A percentile compares a stretch with the other conserved stretches of the same genome.
Evolutionary conservation across 345 rosid genomes (phyloP).

Genomic region (Hibiscus mutabilis): DNA sequence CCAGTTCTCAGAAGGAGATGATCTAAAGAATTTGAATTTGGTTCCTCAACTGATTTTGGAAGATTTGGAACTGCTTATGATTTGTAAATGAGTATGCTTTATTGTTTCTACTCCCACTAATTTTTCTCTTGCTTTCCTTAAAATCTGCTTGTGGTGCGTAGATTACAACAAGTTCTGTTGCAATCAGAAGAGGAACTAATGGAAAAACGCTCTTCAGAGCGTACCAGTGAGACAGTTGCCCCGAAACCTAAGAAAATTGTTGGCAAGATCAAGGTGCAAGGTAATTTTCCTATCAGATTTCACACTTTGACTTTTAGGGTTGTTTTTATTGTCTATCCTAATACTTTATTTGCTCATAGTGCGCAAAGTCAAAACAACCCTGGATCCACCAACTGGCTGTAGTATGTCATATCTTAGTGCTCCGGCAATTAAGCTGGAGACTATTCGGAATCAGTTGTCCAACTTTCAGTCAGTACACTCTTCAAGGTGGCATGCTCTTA

Average conservation of each 20-base stretch:
- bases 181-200: slow-evolving; percentile 90
- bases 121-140: slow-evolving; percentile 10
- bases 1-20: background rate
- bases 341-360: slow-evolving; percentile 38
- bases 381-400: slow-evolving; percentile 81
- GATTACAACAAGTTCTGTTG: slow-evolving; percentile 69
- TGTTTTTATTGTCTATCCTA: slow-evolving; percentile 11
- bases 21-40: background rate
- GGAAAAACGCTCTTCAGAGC: slow-evolving; percentile 53
- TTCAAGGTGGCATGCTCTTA: slow-evolving; percentile 68
- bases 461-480: slow-evolving; percentile 44
- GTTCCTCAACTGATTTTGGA: background rate
- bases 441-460: slow-evolving; percentile 52
- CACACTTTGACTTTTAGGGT: slow-evolving; percentile 7
- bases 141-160: slow-evolving; percentile 21
- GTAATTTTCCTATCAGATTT: slow-evolving; percentile 28
- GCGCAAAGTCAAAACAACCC: slow-evolving; percentile 68
- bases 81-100: background rate
- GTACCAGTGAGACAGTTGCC: slow-evolving; percentile 48
- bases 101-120: background rate
- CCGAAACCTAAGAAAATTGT: slow-evolving; percentile 68
- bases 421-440: slow-evolving; percentile 45
- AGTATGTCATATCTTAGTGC: slow-evolving; percentile 61
- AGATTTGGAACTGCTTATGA: background rate
- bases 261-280: slow-evolving; percentile 97